These are phyloP conservation scores for Ceratobasidium sp. DNA, from an alignment of 1,284 basidiomycete species.

Conservation along the genomic window DNA sequence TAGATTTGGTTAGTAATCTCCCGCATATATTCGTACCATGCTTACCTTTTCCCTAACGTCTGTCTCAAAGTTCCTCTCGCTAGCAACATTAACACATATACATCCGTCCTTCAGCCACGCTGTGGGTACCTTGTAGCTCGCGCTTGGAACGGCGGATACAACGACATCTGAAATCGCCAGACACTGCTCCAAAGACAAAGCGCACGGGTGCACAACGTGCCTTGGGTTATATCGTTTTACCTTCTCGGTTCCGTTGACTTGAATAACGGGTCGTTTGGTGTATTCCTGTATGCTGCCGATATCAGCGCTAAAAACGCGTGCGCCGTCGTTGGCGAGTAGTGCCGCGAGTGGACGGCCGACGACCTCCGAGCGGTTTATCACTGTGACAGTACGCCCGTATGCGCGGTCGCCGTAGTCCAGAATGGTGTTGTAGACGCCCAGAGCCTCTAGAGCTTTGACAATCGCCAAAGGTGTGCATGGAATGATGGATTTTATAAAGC, in stretches of 20 bases:
- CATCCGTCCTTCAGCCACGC: conserved; percentile 93
- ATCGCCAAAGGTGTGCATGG: conserved; percentile 98
- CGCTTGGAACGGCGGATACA: conserved; percentile 88
- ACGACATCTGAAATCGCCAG: conserved; percentile 89
- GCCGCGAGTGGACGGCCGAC: conserved; percentile 96
- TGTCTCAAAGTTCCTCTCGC: conserved; percentile 97
- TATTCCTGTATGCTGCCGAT: conserved; percentile 95
- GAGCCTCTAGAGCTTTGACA: conserved; percentile 92
- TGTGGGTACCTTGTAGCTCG: conserved; percentile 92
- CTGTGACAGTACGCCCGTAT: conserved; percentile 92
- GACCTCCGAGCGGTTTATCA: conserved; percentile 97
- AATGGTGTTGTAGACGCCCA: conserved; percentile 93
- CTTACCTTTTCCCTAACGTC: conserved; percentile 91
- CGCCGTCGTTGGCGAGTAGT: conserved; percentile 94
- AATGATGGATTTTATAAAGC: conserved; percentile 92
- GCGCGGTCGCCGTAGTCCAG: conserved; percentile 95
- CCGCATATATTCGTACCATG: conserved; percentile 23
- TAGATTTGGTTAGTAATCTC: conserved; percentile 45
- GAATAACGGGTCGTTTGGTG: conserved; percentile 80
- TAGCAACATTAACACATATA: conserved; percentile 92
- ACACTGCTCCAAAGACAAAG: conserved; percentile 79
- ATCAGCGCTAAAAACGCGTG: conserved; percentile 94
- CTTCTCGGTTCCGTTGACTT: conserved; percentile 56
- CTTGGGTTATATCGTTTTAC: conserved; percentile 78
- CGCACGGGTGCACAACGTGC: conserved; percentile 82